phyloP scores from a whole-genome alignment of 805 yeast genomes.

The Isabelozyma heimii region DNA sequence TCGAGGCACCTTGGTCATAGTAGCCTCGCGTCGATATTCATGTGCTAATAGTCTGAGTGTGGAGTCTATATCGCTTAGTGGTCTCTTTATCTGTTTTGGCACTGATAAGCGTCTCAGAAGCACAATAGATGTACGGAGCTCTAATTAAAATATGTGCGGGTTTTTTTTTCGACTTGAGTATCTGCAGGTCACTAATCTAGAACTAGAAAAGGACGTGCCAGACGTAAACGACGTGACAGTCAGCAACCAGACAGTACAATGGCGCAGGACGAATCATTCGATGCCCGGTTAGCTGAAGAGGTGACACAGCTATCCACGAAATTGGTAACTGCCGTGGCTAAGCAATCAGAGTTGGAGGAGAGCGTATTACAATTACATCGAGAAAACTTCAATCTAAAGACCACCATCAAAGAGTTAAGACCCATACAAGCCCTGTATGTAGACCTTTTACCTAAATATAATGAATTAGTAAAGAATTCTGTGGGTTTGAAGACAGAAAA shows the following conservation, averaged over 20 bases:
- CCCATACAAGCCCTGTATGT: constrained; percentile 20
- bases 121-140: neutral
- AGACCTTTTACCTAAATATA: constrained; percentile 26
- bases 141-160: neutral
- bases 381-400: constrained; percentile 29
- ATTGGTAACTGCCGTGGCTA: constrained; percentile 58
- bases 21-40: too few relatives aligned
- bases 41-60: too few relatives aligned
- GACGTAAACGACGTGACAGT: neutral
- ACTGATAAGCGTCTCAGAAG: too few relatives aligned
- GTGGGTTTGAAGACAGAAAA: constrained; percentile 29
- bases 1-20: neutral
- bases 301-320: constrained; percentile 57
- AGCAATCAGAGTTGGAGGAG: constrained; percentile 55
- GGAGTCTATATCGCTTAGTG: too few relatives aligned
- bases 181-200: neutral
- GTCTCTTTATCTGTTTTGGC: too few relatives aligned
- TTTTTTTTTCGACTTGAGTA: neutral
- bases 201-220: neutral
- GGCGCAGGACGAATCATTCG: constrained; percentile 19
- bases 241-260: neutral
- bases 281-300: constrained; percentile 49
- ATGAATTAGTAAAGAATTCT: constrained; percentile 23
- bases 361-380: constrained; percentile 36
- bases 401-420: constrained; percentile 17